Conservation (phyloP, 805 yeast species). For the Candida lessepsii region DNA sequence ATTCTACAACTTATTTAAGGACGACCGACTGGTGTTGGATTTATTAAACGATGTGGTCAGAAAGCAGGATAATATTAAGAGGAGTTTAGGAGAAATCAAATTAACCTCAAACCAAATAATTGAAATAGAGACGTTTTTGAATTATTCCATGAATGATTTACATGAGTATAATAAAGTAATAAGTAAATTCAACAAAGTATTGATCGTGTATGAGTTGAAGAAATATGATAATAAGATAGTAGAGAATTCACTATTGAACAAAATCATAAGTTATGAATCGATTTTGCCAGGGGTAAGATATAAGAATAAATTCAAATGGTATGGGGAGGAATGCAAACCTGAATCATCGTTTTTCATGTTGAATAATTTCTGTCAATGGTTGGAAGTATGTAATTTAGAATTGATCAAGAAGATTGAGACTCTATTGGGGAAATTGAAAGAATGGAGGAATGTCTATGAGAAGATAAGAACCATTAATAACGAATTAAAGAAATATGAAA, state of each 20-base stretch:
- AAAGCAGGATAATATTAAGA: constrained; percentile 20
- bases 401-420: constrained; percentile 23
- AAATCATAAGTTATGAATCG: constrained; percentile 10
- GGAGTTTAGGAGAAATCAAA: constrained; percentile 25
- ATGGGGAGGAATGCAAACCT: constrained; percentile 9
- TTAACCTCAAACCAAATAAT: constrained; percentile 22
- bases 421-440: constrained; percentile 23
- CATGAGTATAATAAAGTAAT: constrained; percentile 25
- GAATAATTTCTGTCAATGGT: constrained; percentile 20
- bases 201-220: constrained; percentile 33
- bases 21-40: constrained; percentile 31
- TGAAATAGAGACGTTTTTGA: constrained; percentile 49
- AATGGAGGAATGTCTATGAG: constrained; percentile 32
- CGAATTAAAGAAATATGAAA: constrained; percentile 30
- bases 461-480: constrained; percentile 26
- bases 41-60: constrained; percentile 18
- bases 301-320: constrained; percentile 9
- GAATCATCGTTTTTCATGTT: constrained; percentile 15
- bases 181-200: constrained; percentile 36
- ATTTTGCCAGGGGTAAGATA: not conserved
- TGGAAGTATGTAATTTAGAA: constrained; percentile 24
- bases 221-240: constrained; percentile 28
- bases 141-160: constrained; percentile 46
- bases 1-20: not conserved
- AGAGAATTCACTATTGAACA: constrained; percentile 16